Conservation (phyloP, 1,139 yeast species). For the Yamadazyma sp. region DNA sequence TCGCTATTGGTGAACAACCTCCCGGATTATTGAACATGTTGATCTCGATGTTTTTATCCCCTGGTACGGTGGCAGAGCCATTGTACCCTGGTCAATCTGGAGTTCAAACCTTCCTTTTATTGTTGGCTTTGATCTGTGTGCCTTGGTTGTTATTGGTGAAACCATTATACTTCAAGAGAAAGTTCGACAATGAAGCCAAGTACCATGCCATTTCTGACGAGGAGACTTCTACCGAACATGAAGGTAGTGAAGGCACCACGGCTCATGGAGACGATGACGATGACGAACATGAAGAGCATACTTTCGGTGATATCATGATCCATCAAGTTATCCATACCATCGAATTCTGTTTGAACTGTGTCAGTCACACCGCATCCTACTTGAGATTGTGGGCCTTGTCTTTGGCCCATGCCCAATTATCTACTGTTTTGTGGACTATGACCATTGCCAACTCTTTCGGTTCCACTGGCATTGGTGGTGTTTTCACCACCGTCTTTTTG, state of each 20-base stretch:
- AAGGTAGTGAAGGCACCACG: conserved; percentile 24
- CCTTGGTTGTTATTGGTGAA: conserved; percentile 73
- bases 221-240: conserved; percentile 24
- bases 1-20: conserved; percentile 63
- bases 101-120: conserved; percentile 58
- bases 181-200: conserved; percentile 42
- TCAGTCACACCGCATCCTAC: conserved; percentile 78
- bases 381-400: conserved; percentile 79
- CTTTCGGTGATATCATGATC: conserved; percentile 74
- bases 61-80: conserved; percentile 69
- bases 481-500: conserved; percentile 53
- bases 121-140: conserved; percentile 68
- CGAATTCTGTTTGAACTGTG: conserved; percentile 77
- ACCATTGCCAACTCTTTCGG: conserved; percentile 62
- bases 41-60: conserved; percentile 77
- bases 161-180: conserved; percentile 53
- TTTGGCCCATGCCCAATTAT: conserved; percentile 75
- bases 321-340: conserved; percentile 80
- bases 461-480: conserved; percentile 49
- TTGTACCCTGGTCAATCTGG: conserved; percentile 63
- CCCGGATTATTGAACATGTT: conserved; percentile 82
- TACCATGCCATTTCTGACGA: conserved; percentile 28
- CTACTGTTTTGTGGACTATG: conserved; percentile 78
- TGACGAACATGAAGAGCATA: conserved; percentile 53
- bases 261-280: conserved; percentile 47